Percentiles rank a stretch among this genome's conserved stretches.
Conservation (phyloP, 306 rosid species). For the Oxytropis ochrocephala region DNA sequence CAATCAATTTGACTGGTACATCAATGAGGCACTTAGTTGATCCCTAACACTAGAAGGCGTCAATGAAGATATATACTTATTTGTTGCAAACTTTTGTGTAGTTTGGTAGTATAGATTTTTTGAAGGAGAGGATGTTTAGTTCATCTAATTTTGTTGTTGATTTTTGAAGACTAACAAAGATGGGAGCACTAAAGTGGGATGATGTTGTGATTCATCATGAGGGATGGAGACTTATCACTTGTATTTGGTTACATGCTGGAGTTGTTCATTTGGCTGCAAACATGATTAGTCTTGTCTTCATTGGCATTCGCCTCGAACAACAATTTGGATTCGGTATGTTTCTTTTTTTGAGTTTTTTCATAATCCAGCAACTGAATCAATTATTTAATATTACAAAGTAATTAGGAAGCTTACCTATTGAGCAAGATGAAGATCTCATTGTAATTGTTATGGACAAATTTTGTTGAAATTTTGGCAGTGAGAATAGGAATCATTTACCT, state of each 20-base stretch:
- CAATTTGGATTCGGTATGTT: conserved; percentile 82
- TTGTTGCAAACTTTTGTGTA: background rate
- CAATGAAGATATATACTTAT: background rate
- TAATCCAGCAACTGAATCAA: background rate
- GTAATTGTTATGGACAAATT: background rate
- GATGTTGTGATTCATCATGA: conserved; percentile 58
- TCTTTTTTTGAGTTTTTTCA: background rate
- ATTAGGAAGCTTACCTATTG: background rate
- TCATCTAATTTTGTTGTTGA: background rate
- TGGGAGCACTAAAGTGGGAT: conserved; percentile 66
- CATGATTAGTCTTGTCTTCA: conserved; percentile 72
- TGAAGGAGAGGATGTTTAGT: background rate
- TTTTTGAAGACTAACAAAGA: conserved; percentile 55
- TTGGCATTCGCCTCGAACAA: conserved; percentile 84
- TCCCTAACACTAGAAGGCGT: too few relatives aligned
- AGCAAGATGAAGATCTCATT: background rate
- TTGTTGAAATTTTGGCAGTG: conserved; percentile 50
- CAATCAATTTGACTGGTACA: too few relatives aligned
- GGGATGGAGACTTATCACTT: conserved; percentile 83
- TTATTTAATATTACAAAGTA: background rate
- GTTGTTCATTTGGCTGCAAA: conserved; percentile 64
- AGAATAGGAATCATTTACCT: conserved; percentile 63
- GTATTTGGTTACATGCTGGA: conserved; percentile 94
- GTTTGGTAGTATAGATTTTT: background rate
- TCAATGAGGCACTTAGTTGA: too few relatives aligned